Conservation (phyloP, 768 basidiomycete genomes). For the Mrakia frigida region DNA sequence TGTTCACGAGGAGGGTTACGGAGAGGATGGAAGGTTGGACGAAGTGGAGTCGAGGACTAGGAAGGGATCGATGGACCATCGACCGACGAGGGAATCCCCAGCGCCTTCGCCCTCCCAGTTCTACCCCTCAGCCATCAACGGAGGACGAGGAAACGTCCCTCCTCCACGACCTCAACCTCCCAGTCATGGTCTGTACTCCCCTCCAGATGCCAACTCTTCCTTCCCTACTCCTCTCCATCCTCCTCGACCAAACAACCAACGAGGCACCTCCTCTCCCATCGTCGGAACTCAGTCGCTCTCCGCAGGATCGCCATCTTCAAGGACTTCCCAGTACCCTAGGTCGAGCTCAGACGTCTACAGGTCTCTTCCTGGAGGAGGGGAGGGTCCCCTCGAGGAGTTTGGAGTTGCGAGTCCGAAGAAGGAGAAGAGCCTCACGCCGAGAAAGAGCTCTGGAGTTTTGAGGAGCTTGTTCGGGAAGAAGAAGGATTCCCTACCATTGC, state of each 20-base stretch:
- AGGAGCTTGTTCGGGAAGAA: conserved; percentile 31
- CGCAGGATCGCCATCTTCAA: not conserved
- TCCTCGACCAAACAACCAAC: not conserved
- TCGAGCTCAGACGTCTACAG: not conserved
- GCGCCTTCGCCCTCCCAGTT: not conserved
- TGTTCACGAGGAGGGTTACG: not conserved
- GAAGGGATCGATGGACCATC: conserved; percentile 2
- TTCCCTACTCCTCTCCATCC: conserved; percentile 16
- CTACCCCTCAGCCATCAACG: conserved; percentile 21
- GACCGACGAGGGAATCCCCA: not conserved
- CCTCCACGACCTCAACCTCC: conserved; percentile 20
- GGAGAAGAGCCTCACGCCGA: conserved; percentile 24
- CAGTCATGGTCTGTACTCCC: conserved; percentile 14
- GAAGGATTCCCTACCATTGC: conserved; percentile 14
- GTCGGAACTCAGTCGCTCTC: not conserved
- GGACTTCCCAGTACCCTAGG: not conserved
- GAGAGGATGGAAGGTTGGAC: not conserved
- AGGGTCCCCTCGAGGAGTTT: not conserved
- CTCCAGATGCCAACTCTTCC: not conserved
- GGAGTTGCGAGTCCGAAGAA: conserved; percentile 1
- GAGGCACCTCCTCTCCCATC: not conserved
- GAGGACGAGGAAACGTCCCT: conserved; percentile 13
- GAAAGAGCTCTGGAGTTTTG: conserved; percentile 30
- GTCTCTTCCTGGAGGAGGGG: not conserved
- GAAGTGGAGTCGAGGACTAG: not conserved